phyloP scores from a whole-genome alignment of 2,329 filamentous ascomycete species.

The Fusarium sp. region DNA sequence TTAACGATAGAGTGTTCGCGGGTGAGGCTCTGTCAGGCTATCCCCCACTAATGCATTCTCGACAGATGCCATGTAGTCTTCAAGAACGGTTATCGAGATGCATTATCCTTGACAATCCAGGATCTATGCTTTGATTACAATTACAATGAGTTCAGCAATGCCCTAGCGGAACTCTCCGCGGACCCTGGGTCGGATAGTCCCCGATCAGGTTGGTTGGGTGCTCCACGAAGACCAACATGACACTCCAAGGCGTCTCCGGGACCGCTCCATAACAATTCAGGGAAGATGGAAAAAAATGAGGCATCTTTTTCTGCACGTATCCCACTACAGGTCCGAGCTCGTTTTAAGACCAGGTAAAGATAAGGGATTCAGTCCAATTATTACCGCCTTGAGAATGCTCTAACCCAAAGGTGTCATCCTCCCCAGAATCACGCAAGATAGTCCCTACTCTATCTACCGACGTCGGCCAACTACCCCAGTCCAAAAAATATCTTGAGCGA shows the following conservation, averaged over 20 bases:
- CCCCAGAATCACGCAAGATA: slow-evolving; percentile 26
- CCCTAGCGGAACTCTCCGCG: too few relatives aligned
- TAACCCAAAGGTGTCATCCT: slow-evolving; percentile 18
- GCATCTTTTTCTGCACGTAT: background rate
- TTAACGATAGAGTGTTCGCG: too few relatives aligned
- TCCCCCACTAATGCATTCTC: too few relatives aligned
- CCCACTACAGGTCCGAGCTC: slow-evolving; percentile 1
- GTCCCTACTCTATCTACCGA: slow-evolving; percentile 8
- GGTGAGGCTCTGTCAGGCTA: too few relatives aligned
- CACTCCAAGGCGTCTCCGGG: background rate
- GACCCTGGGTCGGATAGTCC: too few relatives aligned
- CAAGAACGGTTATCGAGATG: too few relatives aligned
- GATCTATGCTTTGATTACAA: too few relatives aligned
- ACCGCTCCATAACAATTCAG: background rate
- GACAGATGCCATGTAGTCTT: too few relatives aligned
- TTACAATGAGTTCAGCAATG: too few relatives aligned
- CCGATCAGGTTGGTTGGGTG: background rate
- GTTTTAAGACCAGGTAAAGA: background rate
- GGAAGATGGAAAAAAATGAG: background rate
- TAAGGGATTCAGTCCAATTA: background rate
- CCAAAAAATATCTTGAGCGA: background rate
- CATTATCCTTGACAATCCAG: too few relatives aligned
- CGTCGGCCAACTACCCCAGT: slow-evolving; percentile 7
- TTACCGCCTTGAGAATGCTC: background rate
- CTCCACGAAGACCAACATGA: background rate